These are phyloP conservation scores for Quercus alba DNA, from an alignment of 306 rosid species.

Conservation along the genomic window DNA sequence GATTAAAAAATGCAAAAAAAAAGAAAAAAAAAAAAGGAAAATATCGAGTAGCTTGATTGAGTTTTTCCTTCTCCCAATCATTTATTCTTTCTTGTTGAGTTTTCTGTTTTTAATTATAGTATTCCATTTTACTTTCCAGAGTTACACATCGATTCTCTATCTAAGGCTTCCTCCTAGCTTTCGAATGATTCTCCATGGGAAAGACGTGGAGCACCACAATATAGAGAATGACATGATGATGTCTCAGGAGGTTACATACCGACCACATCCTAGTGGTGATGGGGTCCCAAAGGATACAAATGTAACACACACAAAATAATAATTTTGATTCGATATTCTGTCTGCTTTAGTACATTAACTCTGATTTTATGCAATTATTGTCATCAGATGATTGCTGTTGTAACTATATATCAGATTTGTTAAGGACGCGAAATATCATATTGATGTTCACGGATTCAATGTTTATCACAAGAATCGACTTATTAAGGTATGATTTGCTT, in stretches of 20 bases:
- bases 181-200: constrained; percentile 84
- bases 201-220: constrained; percentile 86
- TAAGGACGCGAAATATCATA: constrained; percentile 91
- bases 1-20: neutral
- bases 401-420: constrained; percentile 80
- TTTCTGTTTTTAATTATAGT: neutral
- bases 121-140: constrained; percentile 44
- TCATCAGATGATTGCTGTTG: constrained; percentile 78
- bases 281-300: constrained; percentile 62
- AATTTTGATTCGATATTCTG: neutral
- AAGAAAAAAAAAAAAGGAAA: neutral
- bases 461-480: constrained; percentile 95
- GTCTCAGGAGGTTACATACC: constrained; percentile 84
- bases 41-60: too few relatives aligned
- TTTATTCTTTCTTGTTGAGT: neutral
- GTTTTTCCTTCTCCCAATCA: neutral
- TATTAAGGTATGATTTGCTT: constrained; percentile 62
- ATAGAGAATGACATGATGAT: constrained; percentile 98
- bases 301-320: constrained; percentile 40
- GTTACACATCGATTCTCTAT: constrained; percentile 87
- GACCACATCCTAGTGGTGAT: constrained; percentile 66
- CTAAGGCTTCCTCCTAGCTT: constrained; percentile 82
- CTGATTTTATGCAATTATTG: constrained; percentile 31
- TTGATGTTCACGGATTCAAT: constrained; percentile 94
- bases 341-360: constrained; percentile 8